Evolutionary conservation across 2,329 filamentous ascomycete genomes (phyloP).

Genomic region (Dactylellina haptotyla): DNA sequence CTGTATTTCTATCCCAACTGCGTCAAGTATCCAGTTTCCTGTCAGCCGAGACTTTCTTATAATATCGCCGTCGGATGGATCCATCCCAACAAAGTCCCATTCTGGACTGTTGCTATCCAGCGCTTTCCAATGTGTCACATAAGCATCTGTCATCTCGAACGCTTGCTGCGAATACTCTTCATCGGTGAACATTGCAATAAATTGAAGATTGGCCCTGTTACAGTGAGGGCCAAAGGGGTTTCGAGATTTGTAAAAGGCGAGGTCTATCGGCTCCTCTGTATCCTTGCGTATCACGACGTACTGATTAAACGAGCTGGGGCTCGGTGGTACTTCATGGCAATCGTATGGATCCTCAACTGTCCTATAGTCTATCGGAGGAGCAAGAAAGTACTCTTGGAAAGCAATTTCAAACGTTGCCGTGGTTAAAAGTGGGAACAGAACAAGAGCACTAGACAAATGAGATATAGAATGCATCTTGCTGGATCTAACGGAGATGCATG

Average conservation of each 20-base stretch:
- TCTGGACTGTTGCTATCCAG: neutral
- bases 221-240: conserved; percentile 16
- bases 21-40: neutral
- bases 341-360: neutral
- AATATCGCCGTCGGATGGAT: neutral
- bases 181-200: neutral
- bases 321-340: conserved; percentile 10
- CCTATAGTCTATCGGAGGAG: conserved; percentile 1
- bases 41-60: neutral
- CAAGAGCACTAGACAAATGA: neutral
- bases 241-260: conserved; percentile 15
- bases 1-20: neutral
- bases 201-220: conserved; percentile 10
- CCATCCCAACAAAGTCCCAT: neutral
- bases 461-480: neutral
- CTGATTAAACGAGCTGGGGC: neutral
- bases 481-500: neutral
- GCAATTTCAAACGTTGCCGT: conserved; percentile 19
- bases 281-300: conserved; percentile 21
- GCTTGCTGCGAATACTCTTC: conserved; percentile 12
- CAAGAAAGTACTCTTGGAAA: conserved; percentile 16
- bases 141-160: neutral
- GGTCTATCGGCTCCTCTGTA: neutral
- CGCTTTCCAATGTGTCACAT: conserved; percentile 23
- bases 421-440: neutral